phyloP scores from a whole-genome alignment of 768 basidiomycete species.

The Termitomyces sp. region DNA sequence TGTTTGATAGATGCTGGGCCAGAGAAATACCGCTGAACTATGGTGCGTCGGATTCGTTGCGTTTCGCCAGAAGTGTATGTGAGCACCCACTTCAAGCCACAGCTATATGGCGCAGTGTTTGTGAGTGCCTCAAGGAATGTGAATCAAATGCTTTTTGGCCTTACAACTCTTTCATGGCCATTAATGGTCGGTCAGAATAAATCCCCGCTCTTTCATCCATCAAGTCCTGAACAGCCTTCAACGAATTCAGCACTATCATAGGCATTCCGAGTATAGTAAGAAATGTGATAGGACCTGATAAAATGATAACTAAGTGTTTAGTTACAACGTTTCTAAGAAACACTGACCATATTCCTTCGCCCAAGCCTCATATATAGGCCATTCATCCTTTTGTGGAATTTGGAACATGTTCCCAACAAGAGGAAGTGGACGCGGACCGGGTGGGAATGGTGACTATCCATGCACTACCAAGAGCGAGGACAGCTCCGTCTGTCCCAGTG shows the following conservation, averaged over 20 bases:
- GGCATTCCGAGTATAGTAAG: conserved; percentile 14
- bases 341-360: conserved; percentile 15
- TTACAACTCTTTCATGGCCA: conserved; percentile 16
- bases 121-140: neutral
- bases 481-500: neutral
- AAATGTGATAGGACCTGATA: conserved; percentile 14
- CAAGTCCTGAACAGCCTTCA: conserved; percentile 10
- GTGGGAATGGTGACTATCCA: conserved; percentile 12
- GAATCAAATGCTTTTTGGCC: neutral
- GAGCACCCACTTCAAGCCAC: neutral
- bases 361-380: conserved; percentile 16
- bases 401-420: conserved; percentile 19
- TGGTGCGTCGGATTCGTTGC: conserved; percentile 3
- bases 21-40: conserved; percentile 4
- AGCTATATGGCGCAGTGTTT: neutral
- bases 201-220: conserved; percentile 13
- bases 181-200: conserved; percentile 19
- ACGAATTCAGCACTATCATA: conserved; percentile 16
- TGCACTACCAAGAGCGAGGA: conserved; percentile 3
- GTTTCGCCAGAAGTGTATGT: conserved; percentile 7
- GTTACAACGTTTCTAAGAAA: neutral
- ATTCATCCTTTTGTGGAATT: conserved; percentile 18
- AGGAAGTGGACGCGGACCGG: conserved; percentile 16
- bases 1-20: conserved; percentile 7
- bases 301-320: neutral